A percentile compares a stretch with the other conserved stretches of the same genome.
Conservation (phyloP, 495 filamentous ascomycete species). For the Penicillium riverlandense region DNA sequence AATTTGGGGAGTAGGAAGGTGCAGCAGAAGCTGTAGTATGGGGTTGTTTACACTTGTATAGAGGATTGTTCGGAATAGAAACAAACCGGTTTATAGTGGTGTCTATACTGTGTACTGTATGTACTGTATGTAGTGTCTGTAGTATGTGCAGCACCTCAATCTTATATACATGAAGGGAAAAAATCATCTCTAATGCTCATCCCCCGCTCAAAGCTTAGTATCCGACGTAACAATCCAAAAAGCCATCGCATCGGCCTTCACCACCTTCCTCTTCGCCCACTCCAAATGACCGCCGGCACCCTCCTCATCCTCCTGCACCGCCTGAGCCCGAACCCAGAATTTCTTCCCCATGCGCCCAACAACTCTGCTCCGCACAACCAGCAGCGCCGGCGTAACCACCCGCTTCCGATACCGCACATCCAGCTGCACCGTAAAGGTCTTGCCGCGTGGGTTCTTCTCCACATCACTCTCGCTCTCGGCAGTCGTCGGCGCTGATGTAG, state of each 20-base stretch:
- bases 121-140: conserved; percentile 3
- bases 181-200: not conserved
- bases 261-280: conserved; percentile 21
- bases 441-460: conserved; percentile 20
- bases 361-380: conserved; percentile 27
- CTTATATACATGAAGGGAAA: not conserved
- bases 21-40: conserved; percentile 20
- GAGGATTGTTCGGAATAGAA: not conserved
- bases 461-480: not conserved
- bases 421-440: conserved; percentile 32
- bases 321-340: conserved; percentile 35
- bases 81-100: not conserved
- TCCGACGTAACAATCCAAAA: conserved; percentile 31
- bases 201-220: conserved; percentile 9
- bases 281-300: conserved; percentile 21
- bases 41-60: not conserved
- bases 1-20: conserved; percentile 38
- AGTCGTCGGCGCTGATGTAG: not conserved
- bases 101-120: not conserved
- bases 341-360: conserved; percentile 29
- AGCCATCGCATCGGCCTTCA: conserved; percentile 35
- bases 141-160: not conserved
- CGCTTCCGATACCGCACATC: conserved; percentile 33
- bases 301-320: conserved; percentile 28
- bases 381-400: conserved; percentile 22